Evolutionary conservation across 2,329 filamentous ascomycete genomes (phyloP).

Genomic region (Talaromyces sp.): DNA sequence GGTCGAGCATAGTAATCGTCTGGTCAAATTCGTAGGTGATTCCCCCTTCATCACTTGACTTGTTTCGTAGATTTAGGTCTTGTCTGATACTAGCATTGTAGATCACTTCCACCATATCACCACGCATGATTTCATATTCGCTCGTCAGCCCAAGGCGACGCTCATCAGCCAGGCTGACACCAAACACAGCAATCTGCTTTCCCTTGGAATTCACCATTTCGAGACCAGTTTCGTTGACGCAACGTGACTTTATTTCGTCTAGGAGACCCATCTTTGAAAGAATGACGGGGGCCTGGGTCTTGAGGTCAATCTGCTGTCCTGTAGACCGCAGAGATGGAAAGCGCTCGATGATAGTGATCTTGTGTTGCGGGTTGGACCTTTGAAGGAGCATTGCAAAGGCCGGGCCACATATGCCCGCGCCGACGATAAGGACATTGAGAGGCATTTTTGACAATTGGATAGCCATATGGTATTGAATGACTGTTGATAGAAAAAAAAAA

Average conservation of each 20-base stretch:
- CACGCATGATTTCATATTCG: conserved; percentile 57
- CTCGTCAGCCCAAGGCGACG: conserved; percentile 44
- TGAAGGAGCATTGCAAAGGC: conserved; percentile 47
- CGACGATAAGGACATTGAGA: conserved; percentile 45
- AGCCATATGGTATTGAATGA: not conserved
- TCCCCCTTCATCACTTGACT: not conserved
- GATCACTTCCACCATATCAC: conserved; percentile 48
- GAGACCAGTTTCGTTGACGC: conserved; percentile 46
- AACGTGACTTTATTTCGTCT: conserved; percentile 30
- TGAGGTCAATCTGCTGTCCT: conserved; percentile 52
- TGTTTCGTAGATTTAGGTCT: conserved; percentile 16
- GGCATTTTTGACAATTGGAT: not conserved
- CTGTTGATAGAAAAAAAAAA: not conserved
- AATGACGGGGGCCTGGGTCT: conserved; percentile 46
- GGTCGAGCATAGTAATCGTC: conserved; percentile 9
- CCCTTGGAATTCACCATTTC: conserved; percentile 39
- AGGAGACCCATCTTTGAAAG: conserved; percentile 49
- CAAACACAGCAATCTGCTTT: conserved; percentile 34
- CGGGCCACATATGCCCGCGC: conserved; percentile 35
- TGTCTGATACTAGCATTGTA: conserved; percentile 35
- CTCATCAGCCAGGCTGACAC: conserved; percentile 34
- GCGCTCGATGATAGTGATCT: conserved; percentile 39
- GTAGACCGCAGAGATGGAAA: conserved; percentile 36
- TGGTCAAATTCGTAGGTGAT: not conserved
- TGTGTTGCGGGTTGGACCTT: conserved; percentile 25